Percentiles rank a stretch among this genome's conserved stretches.
Conservation (phyloP, 2,329 filamentous ascomycete species). For the Calonectria honghensis region DNA sequence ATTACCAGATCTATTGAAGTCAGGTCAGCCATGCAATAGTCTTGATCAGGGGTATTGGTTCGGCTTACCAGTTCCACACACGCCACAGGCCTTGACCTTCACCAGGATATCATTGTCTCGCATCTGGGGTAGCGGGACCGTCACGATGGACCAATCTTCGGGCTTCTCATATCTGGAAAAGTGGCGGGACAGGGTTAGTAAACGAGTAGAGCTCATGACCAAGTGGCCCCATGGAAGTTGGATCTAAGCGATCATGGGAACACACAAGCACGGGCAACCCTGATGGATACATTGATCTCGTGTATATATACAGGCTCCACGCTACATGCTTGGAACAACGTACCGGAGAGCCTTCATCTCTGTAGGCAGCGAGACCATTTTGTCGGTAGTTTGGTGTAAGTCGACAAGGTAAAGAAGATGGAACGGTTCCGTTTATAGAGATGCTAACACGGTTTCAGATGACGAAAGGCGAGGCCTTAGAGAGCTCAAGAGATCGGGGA, state of each 20-base stretch:
- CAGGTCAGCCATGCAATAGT: constrained; percentile 48
- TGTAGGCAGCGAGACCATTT: constrained; percentile 66
- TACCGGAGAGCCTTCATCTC: constrained; percentile 79
- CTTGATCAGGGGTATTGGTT: constrained; percentile 33
- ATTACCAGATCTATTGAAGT: constrained; percentile 60
- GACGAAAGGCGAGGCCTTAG: background rate
- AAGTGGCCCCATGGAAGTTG: constrained; percentile 20
- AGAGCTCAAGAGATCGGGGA: background rate
- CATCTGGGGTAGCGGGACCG: constrained; percentile 76
- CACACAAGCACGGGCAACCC: constrained; percentile 37
- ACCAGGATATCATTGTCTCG: constrained; percentile 77
- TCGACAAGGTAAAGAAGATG: background rate
- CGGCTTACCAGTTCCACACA: constrained; percentile 74
- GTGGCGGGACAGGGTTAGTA: constrained; percentile 35
- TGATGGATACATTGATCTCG: constrained; percentile 46
- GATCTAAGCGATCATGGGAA: constrained; percentile 30
- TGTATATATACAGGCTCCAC: constrained; percentile 38
- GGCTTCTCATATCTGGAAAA: constrained; percentile 75
- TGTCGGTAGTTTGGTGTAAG: constrained; percentile 20
- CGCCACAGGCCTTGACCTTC: constrained; percentile 81
- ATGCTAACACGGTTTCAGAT: constrained; percentile 26
- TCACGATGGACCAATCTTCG: constrained; percentile 75
- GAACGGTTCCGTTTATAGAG: background rate
- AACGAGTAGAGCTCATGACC: constrained; percentile 21
- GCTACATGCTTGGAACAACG: constrained; percentile 48